Conservation (phyloP, 495 filamentous ascomycete species). For the Polyplosphaeria fusca region DNA sequence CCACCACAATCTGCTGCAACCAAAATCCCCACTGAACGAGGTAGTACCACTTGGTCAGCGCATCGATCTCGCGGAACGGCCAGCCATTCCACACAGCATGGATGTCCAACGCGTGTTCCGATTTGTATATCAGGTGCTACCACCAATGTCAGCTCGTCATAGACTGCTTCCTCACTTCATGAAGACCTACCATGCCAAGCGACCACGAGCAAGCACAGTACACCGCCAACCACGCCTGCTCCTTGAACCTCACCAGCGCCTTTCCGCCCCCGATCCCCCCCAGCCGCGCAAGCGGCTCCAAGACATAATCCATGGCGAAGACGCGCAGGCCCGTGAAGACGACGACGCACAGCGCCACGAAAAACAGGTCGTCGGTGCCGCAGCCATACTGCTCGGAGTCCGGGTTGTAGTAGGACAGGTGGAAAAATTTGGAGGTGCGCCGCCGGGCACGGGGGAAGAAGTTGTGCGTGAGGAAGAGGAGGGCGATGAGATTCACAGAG, state of each 20-base stretch:
- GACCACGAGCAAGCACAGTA: conserved; percentile 79
- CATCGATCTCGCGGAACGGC: conserved; percentile 69
- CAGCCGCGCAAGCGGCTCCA: conserved; percentile 68
- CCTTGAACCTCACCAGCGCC: conserved; percentile 74
- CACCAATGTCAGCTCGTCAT: not conserved
- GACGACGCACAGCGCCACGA: conserved; percentile 76
- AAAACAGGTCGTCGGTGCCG: conserved; percentile 74
- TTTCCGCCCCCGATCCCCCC: conserved; percentile 70
- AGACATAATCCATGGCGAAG: conserved; percentile 79
- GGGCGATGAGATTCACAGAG: conserved; percentile 71
- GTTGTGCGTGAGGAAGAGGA: conserved; percentile 73
- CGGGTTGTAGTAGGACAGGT: conserved; percentile 75
- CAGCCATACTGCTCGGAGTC: conserved; percentile 63
- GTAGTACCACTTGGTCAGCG: conserved; percentile 84
- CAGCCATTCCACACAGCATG: conserved; percentile 77
- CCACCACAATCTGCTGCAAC: conserved; percentile 88
- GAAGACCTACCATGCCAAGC: conserved; percentile 80
- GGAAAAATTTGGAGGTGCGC: conserved; percentile 81
- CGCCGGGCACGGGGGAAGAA: conserved; percentile 72
- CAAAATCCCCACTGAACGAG: conserved; percentile 89
- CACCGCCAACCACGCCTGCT: conserved; percentile 85
- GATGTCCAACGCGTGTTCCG: conserved; percentile 74
- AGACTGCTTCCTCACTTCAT: too few species aligned
- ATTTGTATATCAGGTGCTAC: conserved; percentile 77
- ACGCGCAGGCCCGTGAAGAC: conserved; percentile 83